phyloP scores from a whole-genome alignment of 495 filamentous ascomycete genomes.

The Hypoxylon subgilvum region DNA sequence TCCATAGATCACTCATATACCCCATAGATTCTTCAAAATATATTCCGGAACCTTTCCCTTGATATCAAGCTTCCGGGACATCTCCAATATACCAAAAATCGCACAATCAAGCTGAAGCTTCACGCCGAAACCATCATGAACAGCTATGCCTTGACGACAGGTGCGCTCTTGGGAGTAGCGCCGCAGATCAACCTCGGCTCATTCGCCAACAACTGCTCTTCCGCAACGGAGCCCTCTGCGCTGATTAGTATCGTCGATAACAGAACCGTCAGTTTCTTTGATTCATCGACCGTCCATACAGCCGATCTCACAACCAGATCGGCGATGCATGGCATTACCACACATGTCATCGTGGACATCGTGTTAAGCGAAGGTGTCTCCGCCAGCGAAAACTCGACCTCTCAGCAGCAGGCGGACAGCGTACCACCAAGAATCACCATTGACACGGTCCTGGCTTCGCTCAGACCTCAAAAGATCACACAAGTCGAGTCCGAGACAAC shows the following conservation, averaged over 20 bases:
- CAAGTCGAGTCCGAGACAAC: background rate
- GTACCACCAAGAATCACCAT: background rate
- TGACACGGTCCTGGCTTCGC: background rate
- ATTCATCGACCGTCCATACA: background rate
- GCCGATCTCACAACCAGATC: background rate
- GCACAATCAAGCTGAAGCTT: no score
- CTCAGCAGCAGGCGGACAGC: slow-evolving; percentile 5
- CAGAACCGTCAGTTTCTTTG: background rate
- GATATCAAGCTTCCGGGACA: no score
- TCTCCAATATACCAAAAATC: no score
- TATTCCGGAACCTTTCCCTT: no score
- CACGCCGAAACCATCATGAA: no score
- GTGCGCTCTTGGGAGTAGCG: background rate
- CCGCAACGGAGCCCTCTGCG: background rate
- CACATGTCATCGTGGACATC: background rate
- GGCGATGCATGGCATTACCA: background rate
- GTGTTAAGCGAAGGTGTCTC: background rate
- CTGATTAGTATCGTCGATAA: background rate
- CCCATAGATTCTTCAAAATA: no score
- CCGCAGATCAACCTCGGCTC: background rate
- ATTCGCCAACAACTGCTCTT: background rate
- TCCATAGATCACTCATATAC: no score
- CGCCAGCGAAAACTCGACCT: background rate
- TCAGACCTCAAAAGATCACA: background rate
- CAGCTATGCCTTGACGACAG: no score